Conservation (phyloP, 2,329 filamentous ascomycete genomes). For the Allantophomopsis cytisporea region DNA sequence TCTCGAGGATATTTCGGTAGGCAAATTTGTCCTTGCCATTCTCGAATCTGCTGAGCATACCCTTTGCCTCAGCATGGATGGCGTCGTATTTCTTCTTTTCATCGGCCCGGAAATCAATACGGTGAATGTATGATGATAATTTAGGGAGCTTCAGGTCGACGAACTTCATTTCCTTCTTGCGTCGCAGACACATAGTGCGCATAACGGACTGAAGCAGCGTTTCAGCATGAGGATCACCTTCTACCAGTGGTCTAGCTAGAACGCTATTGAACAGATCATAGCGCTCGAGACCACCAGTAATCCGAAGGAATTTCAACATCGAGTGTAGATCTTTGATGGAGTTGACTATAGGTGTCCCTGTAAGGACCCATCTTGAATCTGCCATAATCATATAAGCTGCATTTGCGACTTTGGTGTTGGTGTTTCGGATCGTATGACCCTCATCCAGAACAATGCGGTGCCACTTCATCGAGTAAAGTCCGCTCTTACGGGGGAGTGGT, state of each 20-base stretch:
- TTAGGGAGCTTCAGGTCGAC: slow-evolving; percentile 68
- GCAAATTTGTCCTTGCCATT: slow-evolving; percentile 30
- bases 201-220: slow-evolving; percentile 63
- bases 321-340: slow-evolving; percentile 71
- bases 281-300: slow-evolving; percentile 64
- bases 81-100: slow-evolving; percentile 69
- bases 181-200: slow-evolving; percentile 65
- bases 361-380: slow-evolving; percentile 65
- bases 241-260: slow-evolving; percentile 53
- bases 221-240: slow-evolving; percentile 41
- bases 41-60: slow-evolving; percentile 49
- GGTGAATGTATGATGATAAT: slow-evolving; percentile 66
- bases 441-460: slow-evolving; percentile 71
- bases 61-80: slow-evolving; percentile 61
- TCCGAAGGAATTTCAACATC: slow-evolving; percentile 60
- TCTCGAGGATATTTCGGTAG: slow-evolving; percentile 68
- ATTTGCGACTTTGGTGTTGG: slow-evolving; percentile 55
- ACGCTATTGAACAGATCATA: slow-evolving; percentile 60
- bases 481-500: slow-evolving; percentile 22
- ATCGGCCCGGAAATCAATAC: slow-evolving; percentile 57
- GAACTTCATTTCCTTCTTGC: slow-evolving; percentile 81
- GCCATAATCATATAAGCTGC: slow-evolving; percentile 56
- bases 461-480: slow-evolving; percentile 57
- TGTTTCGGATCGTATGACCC: slow-evolving; percentile 71
- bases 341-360: slow-evolving; percentile 76